These are phyloP conservation scores for Aureobasidium zeae DNA, from an alignment of 2,329 filamentous ascomycete genomes.

Conservation along the genomic window DNA sequence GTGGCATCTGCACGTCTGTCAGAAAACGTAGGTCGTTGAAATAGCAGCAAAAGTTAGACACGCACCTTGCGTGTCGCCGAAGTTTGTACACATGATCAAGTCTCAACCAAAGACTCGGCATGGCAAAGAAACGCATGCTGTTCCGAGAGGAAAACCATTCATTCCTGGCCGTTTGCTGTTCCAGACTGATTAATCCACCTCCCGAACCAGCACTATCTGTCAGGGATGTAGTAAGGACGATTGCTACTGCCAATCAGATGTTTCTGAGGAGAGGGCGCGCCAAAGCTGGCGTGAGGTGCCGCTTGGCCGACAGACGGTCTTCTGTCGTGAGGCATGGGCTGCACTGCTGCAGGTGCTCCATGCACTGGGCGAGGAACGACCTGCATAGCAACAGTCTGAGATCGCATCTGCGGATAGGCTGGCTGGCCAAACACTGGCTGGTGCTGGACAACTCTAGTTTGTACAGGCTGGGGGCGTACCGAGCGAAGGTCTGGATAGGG, in stretches of 20 bases:
- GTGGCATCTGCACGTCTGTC: no score
- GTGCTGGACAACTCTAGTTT: neutral
- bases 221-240: slow-evolving; percentile 2
- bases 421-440: slow-evolving; percentile 14
- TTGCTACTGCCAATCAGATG: slow-evolving; percentile 4
- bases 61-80: no score
- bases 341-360: slow-evolving; percentile 28
- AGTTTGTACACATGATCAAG: no score
- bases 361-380: slow-evolving; percentile 21
- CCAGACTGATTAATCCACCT: no score
- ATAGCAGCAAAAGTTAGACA: no score
- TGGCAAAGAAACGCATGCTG: no score
- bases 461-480: neutral
- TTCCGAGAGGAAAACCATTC: no score
- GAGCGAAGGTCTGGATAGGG: neutral
- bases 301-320: slow-evolving; percentile 27
- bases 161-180: no score
- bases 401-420: slow-evolving; percentile 13
- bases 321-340: slow-evolving; percentile 27
- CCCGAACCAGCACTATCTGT: no score
- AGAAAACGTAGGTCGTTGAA: no score
- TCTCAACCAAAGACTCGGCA: no score
- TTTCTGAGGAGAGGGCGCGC: slow-evolving; percentile 12
- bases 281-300: slow-evolving; percentile 7
- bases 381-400: slow-evolving; percentile 6